Evolutionary conservation across 2,329 filamentous ascomycete species (phyloP), one percentile per base, ranked within the genome.

Genomic region (Triangularia verruculosa): DNA sequence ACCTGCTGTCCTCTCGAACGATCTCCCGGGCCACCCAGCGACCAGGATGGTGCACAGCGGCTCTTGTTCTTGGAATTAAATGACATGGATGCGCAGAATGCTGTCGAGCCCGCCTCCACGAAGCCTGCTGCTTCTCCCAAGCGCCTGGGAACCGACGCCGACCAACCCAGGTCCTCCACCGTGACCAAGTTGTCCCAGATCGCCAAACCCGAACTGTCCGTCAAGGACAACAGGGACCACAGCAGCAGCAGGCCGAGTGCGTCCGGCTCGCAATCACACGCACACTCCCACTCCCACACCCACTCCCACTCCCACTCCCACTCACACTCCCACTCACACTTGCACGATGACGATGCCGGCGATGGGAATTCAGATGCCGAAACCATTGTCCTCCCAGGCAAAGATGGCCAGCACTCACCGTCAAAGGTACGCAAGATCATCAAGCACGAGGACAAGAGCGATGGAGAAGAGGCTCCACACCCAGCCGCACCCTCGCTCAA

Each of bases 341-440:
- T 83, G 62, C 79, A 81, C 53, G 77, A 80, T 65, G 72, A 67
- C 47, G 74, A 70, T n/a, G 39, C 34, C 61, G 74, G 78, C 63
- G 87, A 88, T 64, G 86, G 82, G 71, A 86, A 89, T 70, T 91
- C 88, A 1, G 88, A 91, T 72, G 88, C 88, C 57, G 88, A 91
- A 76, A 91, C 88, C 13, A 89, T 90, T 66, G 87, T 91, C 34
- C 75, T 90, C 32, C 82, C 86, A 11, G 86, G 85, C 27, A 89
- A 88, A 72, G 84, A 89, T 72, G 85, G 85, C 43, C 51, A 27
- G 9, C 79, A 86, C 70, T 89, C 86, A 24, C 86, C 86, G 0
- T 84, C 85, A 64, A 89, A 89, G 74, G 79, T 80, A 64, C 82
- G 85, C 64, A 89, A 88, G 75, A 79, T 85, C 55, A 82, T 84